phyloP scores from a whole-genome alignment of 495 filamentous ascomycete species.

The Xylaria sp. region DNA sequence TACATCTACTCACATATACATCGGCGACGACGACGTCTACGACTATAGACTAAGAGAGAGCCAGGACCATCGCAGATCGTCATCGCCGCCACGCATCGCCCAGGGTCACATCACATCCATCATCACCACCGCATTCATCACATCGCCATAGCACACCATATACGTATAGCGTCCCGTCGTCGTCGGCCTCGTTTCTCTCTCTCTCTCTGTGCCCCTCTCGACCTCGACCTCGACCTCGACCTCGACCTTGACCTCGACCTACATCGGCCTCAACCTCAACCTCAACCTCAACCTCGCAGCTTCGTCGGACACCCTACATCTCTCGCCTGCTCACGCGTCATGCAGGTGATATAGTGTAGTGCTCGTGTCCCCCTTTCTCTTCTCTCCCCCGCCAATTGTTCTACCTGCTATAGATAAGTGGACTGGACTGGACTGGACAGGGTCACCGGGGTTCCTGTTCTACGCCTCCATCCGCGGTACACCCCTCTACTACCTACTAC shows the following conservation, averaged over 20 bases:
- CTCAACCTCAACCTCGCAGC: neutral
- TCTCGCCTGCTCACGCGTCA: slow-evolving; percentile 15
- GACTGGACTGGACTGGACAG: slow-evolving; percentile 12
- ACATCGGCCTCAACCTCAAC: neutral
- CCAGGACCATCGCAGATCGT: slow-evolving; percentile 5
- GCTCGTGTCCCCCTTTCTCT: neutral
- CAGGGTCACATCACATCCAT: neutral
- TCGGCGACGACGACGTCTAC: neutral
- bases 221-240: neutral
- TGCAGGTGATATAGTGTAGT: slow-evolving; percentile 28
- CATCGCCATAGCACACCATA: neutral
- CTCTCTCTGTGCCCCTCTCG: too few species aligned
- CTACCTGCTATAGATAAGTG: neutral
- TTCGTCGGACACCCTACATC: neutral
- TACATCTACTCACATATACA: neutral
- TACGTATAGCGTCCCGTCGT: neutral
- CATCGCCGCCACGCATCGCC: neutral
- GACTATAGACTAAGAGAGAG: neutral
- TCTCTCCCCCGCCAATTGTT: slow-evolving; percentile 16
- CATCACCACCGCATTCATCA: neutral
- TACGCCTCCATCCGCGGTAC: neutral
- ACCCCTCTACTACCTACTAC: neutral
- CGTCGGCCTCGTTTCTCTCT: neutral
- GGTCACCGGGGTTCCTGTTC: slow-evolving; percentile 10
- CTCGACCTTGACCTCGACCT: neutral